These are phyloP conservation scores for Aspergillus caelatus DNA, from an alignment of 2,329 filamentous ascomycete species.

Conservation along the genomic window DNA sequence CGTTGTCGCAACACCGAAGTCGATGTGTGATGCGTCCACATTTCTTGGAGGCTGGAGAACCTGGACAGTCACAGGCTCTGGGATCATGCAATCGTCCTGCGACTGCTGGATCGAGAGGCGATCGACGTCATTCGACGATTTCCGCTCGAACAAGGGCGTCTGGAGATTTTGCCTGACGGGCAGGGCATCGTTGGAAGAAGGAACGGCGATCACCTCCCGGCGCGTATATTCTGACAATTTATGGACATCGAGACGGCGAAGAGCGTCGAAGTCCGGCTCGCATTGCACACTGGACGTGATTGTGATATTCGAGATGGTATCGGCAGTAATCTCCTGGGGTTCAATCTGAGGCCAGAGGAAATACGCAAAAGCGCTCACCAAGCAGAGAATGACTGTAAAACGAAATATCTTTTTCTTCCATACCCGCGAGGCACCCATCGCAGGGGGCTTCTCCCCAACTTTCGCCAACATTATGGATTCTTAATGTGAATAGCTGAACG, in stretches of 20 bases:
- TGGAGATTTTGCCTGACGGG: constrained; percentile 32
- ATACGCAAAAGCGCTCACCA: constrained; percentile 28
- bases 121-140: constrained; percentile 1
- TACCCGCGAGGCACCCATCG: constrained; percentile 32
- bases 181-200: constrained; percentile 24
- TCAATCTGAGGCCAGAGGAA: constrained; percentile 31
- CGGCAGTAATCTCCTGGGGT: constrained; percentile 15
- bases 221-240: constrained; percentile 35
- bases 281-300: constrained; percentile 31
- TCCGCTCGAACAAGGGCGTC: constrained; percentile 27
- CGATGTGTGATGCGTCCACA: constrained; percentile 53
- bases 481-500: not conserved
- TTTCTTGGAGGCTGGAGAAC: constrained; percentile 50
- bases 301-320: constrained; percentile 32
- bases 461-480: constrained; percentile 28
- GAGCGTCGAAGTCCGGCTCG: constrained; percentile 29
- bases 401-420: constrained; percentile 38
- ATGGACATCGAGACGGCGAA: constrained; percentile 27
- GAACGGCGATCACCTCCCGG: constrained; percentile 32
- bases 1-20: constrained; percentile 62
- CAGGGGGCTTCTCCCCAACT: constrained; percentile 24
- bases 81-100: constrained; percentile 42
- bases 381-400: constrained; percentile 28
- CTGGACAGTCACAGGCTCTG: constrained; percentile 50
- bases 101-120: constrained; percentile 14